Evolutionary conservation across 1,139 yeast genomes (phyloP).

Genomic region (Geotrichum siamense): DNA sequence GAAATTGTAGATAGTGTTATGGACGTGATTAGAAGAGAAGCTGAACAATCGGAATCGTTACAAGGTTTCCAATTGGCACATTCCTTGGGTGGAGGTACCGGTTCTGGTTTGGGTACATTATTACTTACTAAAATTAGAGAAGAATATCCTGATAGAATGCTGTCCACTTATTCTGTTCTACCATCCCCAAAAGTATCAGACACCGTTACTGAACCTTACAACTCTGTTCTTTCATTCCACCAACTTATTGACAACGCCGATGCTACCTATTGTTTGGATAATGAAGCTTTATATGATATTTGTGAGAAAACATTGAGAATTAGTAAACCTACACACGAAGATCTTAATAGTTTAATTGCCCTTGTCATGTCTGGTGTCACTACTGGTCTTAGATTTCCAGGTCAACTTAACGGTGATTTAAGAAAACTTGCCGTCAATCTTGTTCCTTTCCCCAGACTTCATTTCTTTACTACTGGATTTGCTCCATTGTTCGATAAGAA

Average conservation of each 20-base stretch:
- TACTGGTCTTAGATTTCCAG: slow-evolving; percentile 42
- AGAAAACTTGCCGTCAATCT: slow-evolving; percentile 43
- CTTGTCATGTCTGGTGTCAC: slow-evolving; percentile 44
- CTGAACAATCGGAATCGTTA: slow-evolving; percentile 40
- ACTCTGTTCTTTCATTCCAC: slow-evolving; percentile 39
- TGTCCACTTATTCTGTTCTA: slow-evolving; percentile 42
- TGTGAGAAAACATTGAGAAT: slow-evolving; percentile 39
- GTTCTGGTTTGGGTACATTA: slow-evolving; percentile 42
- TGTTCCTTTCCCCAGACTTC: slow-evolving; percentile 43
- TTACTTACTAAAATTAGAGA: slow-evolving; percentile 38
- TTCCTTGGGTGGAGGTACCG: slow-evolving; percentile 45
- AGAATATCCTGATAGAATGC: slow-evolving; percentile 43
- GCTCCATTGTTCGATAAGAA: slow-evolving; percentile 39
- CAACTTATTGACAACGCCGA: slow-evolving; percentile 42
- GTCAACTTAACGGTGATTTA: slow-evolving; percentile 42
- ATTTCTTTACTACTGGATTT: slow-evolving; percentile 42
- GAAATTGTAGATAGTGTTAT: slow-evolving; percentile 42
- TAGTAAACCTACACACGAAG: slow-evolving; percentile 37
- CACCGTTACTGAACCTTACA: slow-evolving; percentile 43
- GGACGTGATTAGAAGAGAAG: slow-evolving; percentile 42
- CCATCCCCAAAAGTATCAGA: slow-evolving; percentile 43
- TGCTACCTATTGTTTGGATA: slow-evolving; percentile 42
- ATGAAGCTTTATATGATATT: slow-evolving; percentile 42
- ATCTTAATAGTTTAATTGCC: slow-evolving; percentile 40
- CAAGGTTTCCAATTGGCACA: slow-evolving; percentile 45